Conservation (phyloP, 75 land plant species). For the Cupressus sempervirens region DNA sequence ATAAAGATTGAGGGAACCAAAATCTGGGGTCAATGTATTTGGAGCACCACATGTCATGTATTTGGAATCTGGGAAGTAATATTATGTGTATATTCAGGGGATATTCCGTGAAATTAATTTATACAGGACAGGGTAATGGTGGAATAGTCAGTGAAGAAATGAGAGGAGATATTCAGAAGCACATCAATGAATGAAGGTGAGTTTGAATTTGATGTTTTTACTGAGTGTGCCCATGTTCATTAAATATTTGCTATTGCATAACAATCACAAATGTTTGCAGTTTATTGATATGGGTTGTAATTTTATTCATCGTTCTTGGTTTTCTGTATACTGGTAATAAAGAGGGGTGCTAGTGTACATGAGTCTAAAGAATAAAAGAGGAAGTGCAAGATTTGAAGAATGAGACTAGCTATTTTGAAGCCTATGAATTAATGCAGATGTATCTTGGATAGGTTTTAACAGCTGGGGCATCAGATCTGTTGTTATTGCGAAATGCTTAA, state of each 20-base stretch:
- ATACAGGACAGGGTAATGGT: too few species aligned
- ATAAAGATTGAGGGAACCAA: too few species aligned
- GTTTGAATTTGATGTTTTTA: background rate
- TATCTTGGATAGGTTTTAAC: background rate
- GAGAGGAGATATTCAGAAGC: too few species aligned
- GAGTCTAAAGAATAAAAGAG: background rate
- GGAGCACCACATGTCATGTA: too few species aligned
- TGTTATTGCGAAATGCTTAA: background rate
- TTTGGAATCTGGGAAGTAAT: too few species aligned
- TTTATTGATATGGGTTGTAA: background rate
- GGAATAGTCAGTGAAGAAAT: too few species aligned
- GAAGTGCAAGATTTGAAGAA: background rate
- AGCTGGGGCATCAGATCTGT: background rate
- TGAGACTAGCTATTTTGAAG: background rate
- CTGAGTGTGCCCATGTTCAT: background rate
- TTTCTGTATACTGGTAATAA: background rate
- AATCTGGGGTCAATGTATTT: too few species aligned
- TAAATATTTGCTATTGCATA: background rate
- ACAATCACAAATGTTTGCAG: background rate
- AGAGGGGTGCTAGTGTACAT: background rate
- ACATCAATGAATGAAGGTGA: background rate
- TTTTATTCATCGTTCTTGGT: background rate
- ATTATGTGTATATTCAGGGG: background rate
- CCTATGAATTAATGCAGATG: background rate
- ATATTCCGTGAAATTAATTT: too few species aligned